phyloP scores from a whole-genome alignment of 176 grass and related monocot genomes.

The Carex myosuroides region DNA sequence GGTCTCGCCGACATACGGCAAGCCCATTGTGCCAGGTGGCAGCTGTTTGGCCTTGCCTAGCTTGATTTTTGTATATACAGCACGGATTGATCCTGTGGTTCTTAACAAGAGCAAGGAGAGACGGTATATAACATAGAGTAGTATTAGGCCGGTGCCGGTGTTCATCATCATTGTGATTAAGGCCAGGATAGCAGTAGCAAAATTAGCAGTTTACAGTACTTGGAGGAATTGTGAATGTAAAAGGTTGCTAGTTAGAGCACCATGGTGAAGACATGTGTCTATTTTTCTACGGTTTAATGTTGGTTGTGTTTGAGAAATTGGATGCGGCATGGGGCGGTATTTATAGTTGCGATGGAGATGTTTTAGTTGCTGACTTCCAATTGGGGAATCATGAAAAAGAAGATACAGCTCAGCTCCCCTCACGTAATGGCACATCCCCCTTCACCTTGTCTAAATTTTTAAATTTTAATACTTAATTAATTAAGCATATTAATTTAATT shows the following conservation, averaged over 20 bases:
- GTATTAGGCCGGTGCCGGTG: slow-evolving; percentile 26
- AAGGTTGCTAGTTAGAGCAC: not conserved
- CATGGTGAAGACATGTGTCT: not conserved
- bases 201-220: not conserved
- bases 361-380: not conserved
- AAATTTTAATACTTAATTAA: not conserved
- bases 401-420: slow-evolving; percentile 13
- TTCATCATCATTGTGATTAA: not conserved
- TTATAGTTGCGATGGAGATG: slow-evolving; percentile 3
- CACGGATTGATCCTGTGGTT: not conserved
- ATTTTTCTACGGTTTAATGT: not conserved
- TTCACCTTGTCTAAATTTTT: not conserved
- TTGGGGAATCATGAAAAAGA: not conserved
- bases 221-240: not conserved
- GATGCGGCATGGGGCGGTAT: not conserved
- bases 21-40: slow-evolving; percentile 83
- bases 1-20: slow-evolving; percentile 87
- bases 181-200: not conserved
- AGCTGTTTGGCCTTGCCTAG: slow-evolving; percentile 28
- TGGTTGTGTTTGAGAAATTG: not conserved
- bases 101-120: slow-evolving; percentile 13
- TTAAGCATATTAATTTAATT: not conserved
- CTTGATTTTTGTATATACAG: not conserved
- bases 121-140: slow-evolving; percentile 24
- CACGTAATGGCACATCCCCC: not conserved